Evolutionary conservation across 306 rosid species (phyloP), one percentile per base, ranked within the genome.

Genomic region (Cucurbita argyrosperma): DNA sequence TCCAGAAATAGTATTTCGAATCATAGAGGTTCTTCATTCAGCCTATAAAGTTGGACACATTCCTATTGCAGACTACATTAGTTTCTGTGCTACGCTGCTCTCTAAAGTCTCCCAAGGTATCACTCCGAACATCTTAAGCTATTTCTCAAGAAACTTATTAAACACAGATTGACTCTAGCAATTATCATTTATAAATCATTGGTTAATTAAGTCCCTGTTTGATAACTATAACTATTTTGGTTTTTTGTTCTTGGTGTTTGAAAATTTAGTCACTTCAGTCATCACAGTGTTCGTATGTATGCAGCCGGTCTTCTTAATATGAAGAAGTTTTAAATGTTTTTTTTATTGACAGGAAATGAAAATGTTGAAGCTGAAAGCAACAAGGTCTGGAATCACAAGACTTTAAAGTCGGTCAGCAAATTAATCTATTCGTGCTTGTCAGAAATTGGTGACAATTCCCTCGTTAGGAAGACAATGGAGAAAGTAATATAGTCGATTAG

Each of bases 381-480:
- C 30, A 42, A 79, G 66, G 35, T 30, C 35, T 30, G 4, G 35
- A 30, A 30, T 2, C 35, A 30, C 35, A 30, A 30, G 35, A 30
- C 35, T 30, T 30, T 30, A 3, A 90, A 76, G 86, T 77, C 79
- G 14, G 58, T 89, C 79, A 87, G 85, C 12, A 40, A 75, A 52
- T 42, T 78, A 68, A 60, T 88, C 52, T 88, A 87, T 79, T 82
- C 88, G 52, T 83, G 71, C 76, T 77, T 89, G 72, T 75, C 74
- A 15, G 89, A 85, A 87, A 86, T 94, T 76, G 97, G 97, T 60
- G 89, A 91, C 76, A 81, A 47, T 43, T 78, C 79, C 75, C 85
- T 88, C 83, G 86, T 88, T 80, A 77, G 85, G 54, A 80, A 69
- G 76, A 75, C 87, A 14, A 76, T 86, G 35, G 95, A 90, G 84